Evolutionary conservation across 306 rosid species (phyloP).

Genomic region (Delonix regia): DNA sequence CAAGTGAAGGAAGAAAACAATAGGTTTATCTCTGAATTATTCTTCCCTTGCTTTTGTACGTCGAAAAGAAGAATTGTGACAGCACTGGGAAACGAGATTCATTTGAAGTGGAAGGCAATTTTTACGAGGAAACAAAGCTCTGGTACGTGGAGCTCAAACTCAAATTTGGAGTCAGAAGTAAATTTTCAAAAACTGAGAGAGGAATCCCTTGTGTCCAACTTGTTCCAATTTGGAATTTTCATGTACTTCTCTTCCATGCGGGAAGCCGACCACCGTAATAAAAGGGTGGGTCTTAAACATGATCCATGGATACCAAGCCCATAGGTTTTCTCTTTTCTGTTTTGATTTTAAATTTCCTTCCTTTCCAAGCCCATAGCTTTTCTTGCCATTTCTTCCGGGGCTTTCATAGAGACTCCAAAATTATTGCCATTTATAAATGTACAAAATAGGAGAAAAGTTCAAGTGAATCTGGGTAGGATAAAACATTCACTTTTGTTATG

Average conservation of each 20-base stretch:
- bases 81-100: conserved; percentile 24
- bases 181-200: conserved; percentile 26
- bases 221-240: background rate
- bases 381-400: too few relatives aligned
- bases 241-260: background rate
- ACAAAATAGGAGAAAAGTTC: too few relatives aligned
- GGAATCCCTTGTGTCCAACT: background rate
- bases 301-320: conserved; percentile 10
- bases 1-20: background rate
- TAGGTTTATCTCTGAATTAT: background rate
- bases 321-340: background rate
- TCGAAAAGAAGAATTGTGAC: conserved; percentile 33
- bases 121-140: conserved; percentile 13
- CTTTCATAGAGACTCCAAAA: background rate
- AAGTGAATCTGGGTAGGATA: too few relatives aligned
- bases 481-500: too few relatives aligned
- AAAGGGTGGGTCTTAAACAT: background rate
- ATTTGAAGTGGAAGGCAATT: background rate
- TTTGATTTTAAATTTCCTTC: background rate
- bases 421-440: too few relatives aligned
- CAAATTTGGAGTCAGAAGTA: conserved; percentile 9
- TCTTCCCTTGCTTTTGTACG: conserved; percentile 35
- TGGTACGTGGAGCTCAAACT: conserved; percentile 37
- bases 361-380: background rate
- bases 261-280: background rate